Evolutionary conservation across 2,329 filamentous ascomycete genomes (phyloP).

Genomic region (Colletotrichum truncatum): DNA sequence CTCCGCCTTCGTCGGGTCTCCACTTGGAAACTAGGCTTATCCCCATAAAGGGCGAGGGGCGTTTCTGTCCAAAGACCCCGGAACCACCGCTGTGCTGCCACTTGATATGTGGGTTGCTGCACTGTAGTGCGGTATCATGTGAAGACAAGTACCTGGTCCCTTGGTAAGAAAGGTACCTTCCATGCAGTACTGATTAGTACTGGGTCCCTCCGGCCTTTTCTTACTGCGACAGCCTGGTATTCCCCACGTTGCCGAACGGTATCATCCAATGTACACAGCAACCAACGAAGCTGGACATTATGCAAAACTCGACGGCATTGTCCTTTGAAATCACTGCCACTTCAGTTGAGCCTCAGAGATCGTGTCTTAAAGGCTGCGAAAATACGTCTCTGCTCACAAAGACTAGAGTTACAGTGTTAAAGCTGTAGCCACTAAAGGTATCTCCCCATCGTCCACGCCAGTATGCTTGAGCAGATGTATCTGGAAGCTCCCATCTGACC

Average conservation of each 20-base stretch:
- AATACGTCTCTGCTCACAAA: too few relatives aligned
- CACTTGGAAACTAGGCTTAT: conserved; percentile 7
- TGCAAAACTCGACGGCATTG: neutral
- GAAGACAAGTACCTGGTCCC: conserved; percentile 5
- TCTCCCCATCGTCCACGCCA: neutral
- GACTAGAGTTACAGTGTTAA: neutral
- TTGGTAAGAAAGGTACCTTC: neutral
- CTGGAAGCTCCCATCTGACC: conserved; percentile 5
- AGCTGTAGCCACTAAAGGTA: neutral
- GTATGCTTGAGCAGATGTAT: neutral
- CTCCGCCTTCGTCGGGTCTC: neutral
- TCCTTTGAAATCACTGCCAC: neutral
- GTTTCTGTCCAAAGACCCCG: conserved; percentile 1
- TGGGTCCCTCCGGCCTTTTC: conserved; percentile 16
- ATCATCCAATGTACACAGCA: neutral
- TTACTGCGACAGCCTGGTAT: neutral
- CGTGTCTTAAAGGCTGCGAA: too few relatives aligned
- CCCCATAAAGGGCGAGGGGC: neutral
- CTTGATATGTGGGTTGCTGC: neutral
- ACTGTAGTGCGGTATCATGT: neutral
- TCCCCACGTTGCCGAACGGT: conserved; percentile 1
- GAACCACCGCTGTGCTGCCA: conserved; percentile 10
- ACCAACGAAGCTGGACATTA: neutral
- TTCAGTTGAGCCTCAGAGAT: too few relatives aligned
- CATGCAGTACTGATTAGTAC: neutral